Conservation (phyloP, 164 flowering plant genomes). For the Annona squamosa region DNA sequence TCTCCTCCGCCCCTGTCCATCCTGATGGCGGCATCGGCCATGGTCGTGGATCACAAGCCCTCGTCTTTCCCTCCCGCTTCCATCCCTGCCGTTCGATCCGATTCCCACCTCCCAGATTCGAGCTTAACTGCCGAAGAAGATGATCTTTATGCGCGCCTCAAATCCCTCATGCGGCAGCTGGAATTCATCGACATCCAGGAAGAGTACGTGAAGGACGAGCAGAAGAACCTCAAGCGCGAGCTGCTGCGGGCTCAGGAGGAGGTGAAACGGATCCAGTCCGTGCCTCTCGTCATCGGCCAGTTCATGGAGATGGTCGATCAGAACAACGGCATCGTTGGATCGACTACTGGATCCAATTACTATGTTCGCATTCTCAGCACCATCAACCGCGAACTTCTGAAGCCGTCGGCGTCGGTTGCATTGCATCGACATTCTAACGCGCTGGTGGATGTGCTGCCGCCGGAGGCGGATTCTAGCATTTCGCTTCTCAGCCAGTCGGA, state of each 20-base stretch:
- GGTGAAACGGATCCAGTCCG: slow-evolving; percentile 95
- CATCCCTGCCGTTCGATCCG: slow-evolving; percentile 21
- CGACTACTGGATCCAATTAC: slow-evolving; percentile 67
- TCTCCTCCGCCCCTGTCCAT: slow-evolving; percentile 2
- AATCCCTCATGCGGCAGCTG: slow-evolving; percentile 70
- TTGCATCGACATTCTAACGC: slow-evolving; percentile 91
- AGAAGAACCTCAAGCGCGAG: slow-evolving; percentile 83
- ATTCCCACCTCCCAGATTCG: slow-evolving; percentile 12
- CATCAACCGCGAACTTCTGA: slow-evolving; percentile 68
- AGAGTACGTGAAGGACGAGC: slow-evolving; percentile 91
- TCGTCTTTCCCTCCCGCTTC: slow-evolving; percentile 25
- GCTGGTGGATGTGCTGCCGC: slow-evolving; percentile 88
- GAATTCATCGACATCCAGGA: slow-evolving; percentile 93
- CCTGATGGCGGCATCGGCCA: slow-evolving; percentile 28
- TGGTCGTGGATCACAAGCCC: slow-evolving; percentile 43
- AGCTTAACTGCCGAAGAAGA: slow-evolving; percentile 41
- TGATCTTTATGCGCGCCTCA: slow-evolving; percentile 73
- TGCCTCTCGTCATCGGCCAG: slow-evolving; percentile 93
- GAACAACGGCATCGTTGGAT: slow-evolving; percentile 93
- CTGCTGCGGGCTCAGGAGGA: slow-evolving; percentile 88
- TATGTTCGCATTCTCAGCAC: slow-evolving; percentile 31
- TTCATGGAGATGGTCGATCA: slow-evolving; percentile 76
- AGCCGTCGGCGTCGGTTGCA: slow-evolving; percentile 90
- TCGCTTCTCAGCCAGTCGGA: slow-evolving; percentile 89
- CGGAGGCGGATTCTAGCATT: slow-evolving; percentile 88